Evolutionary conservation across 2,329 filamentous ascomycete genomes (phyloP), one percentile per base, ranked within the genome.

Genomic region (Rutstroemia sp.): DNA sequence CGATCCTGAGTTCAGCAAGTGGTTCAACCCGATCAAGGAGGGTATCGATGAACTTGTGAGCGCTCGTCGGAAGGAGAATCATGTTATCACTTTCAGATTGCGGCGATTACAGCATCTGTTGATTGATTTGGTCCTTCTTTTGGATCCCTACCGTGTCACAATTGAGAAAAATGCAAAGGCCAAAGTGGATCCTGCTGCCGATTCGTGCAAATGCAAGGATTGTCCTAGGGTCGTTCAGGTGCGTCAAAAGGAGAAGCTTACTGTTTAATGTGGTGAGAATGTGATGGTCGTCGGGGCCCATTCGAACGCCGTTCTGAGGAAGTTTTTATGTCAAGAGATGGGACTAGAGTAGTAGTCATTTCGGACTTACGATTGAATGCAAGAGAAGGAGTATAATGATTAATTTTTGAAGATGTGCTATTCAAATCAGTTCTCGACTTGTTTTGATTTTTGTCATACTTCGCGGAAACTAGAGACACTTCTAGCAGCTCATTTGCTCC

Each of bases 101-200:
- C 57, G 61, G 37, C 51, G 61, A 52, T 48, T 63, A 16, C 61
- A 63, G 37, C 61, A 63, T 48, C 39, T 62, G 4, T 49, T 63
- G 49, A 49, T 62, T 44, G 61, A 63, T 46, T 62, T 63, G 56
- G 56, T 63, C 41, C 47, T 58, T 44, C 56, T 62, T 23, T 51
- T 63, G 45, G 61, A 63, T 17, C 38, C 46, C 34, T 49, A 61
- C 12, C 54, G 57, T 17, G 14, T 56, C 4, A 38, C 45, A 23
- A 42, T n/a, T 23, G 45, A 21, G 6, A 30, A 37, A 25, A 54
- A 51, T 30, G 52, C 51, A 23, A 30, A 56, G 47, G n/a, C 46
- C 44, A 63, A 63, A 27, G 61, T 63, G 27, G 53, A 60, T 25
- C 54, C 61, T 54, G 61, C 60, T 27, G 25, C 46, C 17, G 51